Percentiles rank a stretch among this genome's conserved stretches.
These are phyloP conservation scores for Monosporascus sp. DNA, from an alignment of 2,329 filamentous ascomycete species.

Conservation along the genomic window DNA sequence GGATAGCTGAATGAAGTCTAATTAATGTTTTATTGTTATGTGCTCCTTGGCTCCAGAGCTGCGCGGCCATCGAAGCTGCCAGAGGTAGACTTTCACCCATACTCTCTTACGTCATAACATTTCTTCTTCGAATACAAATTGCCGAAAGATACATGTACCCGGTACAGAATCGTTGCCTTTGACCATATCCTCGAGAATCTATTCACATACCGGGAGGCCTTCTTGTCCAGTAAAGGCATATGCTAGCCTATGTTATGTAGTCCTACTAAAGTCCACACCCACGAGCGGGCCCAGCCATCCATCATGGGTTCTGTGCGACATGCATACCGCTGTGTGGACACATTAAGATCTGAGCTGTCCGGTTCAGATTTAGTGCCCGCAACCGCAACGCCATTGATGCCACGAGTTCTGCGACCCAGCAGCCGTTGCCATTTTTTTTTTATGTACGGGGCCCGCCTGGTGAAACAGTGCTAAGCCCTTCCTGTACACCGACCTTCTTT, in stretches of 20 bases:
- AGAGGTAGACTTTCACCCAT: too few relatives aligned
- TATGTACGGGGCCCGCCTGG: neutral
- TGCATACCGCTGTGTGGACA: neutral
- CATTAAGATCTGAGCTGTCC: neutral
- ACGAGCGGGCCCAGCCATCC: neutral
- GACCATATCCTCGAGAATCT: too few relatives aligned
- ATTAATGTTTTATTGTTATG: too few relatives aligned
- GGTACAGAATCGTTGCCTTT: too few relatives aligned
- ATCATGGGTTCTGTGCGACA: neutral
- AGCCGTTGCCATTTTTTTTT: neutral
- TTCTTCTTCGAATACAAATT: too few relatives aligned
- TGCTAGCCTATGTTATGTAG: neutral
- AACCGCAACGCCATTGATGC: neutral
- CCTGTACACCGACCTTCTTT: neutral
- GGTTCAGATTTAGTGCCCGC: neutral
- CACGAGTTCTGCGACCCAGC: neutral
- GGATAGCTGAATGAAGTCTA: too few relatives aligned
- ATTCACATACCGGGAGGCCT: too few relatives aligned
- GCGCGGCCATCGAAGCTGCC: too few relatives aligned
- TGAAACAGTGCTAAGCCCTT: neutral
- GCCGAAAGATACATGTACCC: too few relatives aligned
- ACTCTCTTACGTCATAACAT: too few relatives aligned
- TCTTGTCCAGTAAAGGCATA: neutral
- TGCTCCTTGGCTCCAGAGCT: too few relatives aligned
- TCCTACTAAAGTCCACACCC: neutral